Base-by-base conservation (phyloP, 495 filamentous ascomycete species). In the Xylaria grammica region DNA sequence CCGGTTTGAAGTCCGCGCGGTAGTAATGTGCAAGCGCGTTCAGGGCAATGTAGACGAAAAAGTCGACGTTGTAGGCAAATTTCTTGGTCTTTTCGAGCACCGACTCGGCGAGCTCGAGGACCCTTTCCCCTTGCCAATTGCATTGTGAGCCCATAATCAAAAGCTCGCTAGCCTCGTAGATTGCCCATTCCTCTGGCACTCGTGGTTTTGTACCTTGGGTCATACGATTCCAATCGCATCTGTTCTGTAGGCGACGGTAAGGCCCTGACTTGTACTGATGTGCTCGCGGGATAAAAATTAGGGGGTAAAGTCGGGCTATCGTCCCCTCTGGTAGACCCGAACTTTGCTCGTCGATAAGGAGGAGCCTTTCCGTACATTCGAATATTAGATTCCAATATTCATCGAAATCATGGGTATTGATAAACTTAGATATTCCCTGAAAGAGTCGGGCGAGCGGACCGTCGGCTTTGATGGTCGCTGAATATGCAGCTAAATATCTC, bases 311-410 rank as follows among this genome's bases (percentile, higher is more conserved):
- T 48, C 72, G 64, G 2, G 72, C 46, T 13, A 74, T 52, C n/a
- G 72, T 72, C 29, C 69, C 67, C 13, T 68, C 50, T 2, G 72
- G 72, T 17, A 74, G 65, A n/a, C 72, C 72, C 5, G 69, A 54
- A 30, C 71, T 53, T n/a, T 61, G 52, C 56, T 74, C 72, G 27
- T 70, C 72, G 30, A 74, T 62, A 11, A 70, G 30, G 0, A 74
- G 63, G 13, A 74, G 56, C 36, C 66, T 69, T 56, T 74, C 72
- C 2, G 69, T 72, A 55, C 72, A 74, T 62, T 72, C 69, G 40
- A 74, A 74, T 19, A 74, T 59, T 13, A 74, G 63, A 58, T 72
- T 63, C 72, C 72, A 74, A 48, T 68, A 74, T 45, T 72, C 69
- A 30, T 74, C 72, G 19, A 72, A 74, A 5, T 72, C 72, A 63